These are phyloP conservation scores for Papiliotrema fonsecae DNA, from an alignment of 1,284 basidiomycete species.

Conservation along the genomic window DNA sequence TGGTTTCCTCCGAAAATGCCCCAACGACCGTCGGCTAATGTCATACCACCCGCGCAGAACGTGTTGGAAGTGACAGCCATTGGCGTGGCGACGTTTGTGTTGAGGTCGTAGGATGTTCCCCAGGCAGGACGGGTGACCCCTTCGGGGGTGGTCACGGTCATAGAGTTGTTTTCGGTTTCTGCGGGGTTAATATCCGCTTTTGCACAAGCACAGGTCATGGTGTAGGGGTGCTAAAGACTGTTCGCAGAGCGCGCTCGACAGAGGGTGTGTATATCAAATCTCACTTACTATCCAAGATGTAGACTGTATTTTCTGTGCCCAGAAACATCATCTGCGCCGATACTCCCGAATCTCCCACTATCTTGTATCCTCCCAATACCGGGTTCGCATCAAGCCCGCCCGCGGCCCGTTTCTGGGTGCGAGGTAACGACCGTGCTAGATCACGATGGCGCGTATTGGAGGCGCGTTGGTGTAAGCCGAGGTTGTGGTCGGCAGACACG, in stretches of 20 bases:
- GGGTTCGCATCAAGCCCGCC: conserved; percentile 9
- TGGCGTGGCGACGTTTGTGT: conserved; percentile 47
- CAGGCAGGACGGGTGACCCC: conserved; percentile 44
- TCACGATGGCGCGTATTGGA: conserved; percentile 1
- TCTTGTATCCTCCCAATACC: conserved; percentile 33
- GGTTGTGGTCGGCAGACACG: neutral
- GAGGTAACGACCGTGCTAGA: neutral
- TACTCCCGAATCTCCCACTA: conserved; percentile 45
- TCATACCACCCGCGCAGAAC: conserved; percentile 59
- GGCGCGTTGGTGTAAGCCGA: neutral
- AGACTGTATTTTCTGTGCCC: conserved; percentile 49
- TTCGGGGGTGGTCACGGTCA: conserved; percentile 51
- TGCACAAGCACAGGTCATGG: too few species aligned
- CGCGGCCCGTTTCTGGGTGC: neutral
- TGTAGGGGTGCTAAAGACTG: too few species aligned
- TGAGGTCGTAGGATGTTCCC: conserved; percentile 50
- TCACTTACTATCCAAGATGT: conserved; percentile 49
- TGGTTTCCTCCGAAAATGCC: conserved; percentile 57
- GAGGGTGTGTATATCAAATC: too few species aligned
- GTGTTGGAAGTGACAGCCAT: conserved; percentile 74
- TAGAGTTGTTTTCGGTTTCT: conserved; percentile 59
- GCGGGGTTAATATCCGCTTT: conserved; percentile 12
- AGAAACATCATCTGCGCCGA: conserved; percentile 49
- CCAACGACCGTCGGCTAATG: conserved; percentile 52
- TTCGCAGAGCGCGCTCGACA: too few species aligned